Evolutionary conservation across 352 stramenopile genomes (phyloP), one percentile per base, ranked within the genome.

Genomic region (Globisporangium lucens): DNA sequence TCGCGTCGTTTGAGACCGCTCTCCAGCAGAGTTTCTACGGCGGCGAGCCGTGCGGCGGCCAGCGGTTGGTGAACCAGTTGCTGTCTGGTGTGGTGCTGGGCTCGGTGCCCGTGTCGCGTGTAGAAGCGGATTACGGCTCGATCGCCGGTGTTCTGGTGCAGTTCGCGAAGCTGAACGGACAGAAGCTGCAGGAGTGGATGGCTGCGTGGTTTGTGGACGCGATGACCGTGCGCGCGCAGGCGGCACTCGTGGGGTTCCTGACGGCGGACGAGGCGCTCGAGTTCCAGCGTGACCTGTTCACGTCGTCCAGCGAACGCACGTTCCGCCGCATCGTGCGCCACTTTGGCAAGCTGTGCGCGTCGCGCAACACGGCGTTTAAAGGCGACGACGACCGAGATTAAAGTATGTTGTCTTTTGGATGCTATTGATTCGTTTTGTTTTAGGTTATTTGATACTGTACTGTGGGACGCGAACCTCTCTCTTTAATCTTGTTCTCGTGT

Each of bases 41-140:
- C 24, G 24, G 55, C 24, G 27, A 65, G 46, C 27, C 65, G 68
- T 41, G 66, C 51, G 73, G 70, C 22, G 80, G 77, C 29, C 83
- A 79, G 55, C 78, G 78, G n/a, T 67, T 96, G 49, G 73, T 93
- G 55, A 76, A 81, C 68, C 77, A 78, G 24, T 67, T 96, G 9
- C 60, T 94, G 27, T 73, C 73, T 8, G 86, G 86, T 22, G 71
- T 94, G 35, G 86, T 92, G 52, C 68, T 94, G 30, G 83, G 85
- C 1, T 66, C 80, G 0, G 76, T 94, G 30, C 75, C 82, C 5
- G 74, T 77, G 10, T 80, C 79, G 33, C 85, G 88, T 2, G 75
- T 96, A 10, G 88, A 96, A n/a, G 82, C 84, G 2, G 88, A 96
- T 41, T 89, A 86, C 41, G 88, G 88, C 20, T 96, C 88, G 41